Evolutionary conservation across 306 rosid genomes (phyloP).

Genomic region (Cercis canadensis): DNA sequence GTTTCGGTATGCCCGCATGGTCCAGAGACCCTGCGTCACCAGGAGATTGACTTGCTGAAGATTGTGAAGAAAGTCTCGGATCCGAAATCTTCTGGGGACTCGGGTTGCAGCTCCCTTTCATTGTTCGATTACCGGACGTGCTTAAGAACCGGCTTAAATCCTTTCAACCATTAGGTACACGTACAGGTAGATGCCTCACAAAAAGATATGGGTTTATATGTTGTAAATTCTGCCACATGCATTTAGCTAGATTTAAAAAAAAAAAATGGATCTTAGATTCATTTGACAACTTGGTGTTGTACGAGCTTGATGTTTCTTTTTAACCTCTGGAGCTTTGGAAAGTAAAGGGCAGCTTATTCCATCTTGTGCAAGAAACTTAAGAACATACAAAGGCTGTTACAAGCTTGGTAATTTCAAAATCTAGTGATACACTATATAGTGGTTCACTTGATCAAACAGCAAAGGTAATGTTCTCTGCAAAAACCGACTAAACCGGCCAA

Average conservation of each 20-base stretch:
- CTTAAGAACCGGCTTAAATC: slow-evolving; percentile 65
- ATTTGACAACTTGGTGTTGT: neutral
- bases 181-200: no score
- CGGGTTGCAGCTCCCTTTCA: slow-evolving; percentile 66
- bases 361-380: slow-evolving; percentile 67
- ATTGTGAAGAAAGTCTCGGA: slow-evolving; percentile 72
- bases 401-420: slow-evolving; percentile 61
- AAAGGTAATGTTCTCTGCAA: slow-evolving; percentile 57
- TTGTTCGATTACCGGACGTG: slow-evolving; percentile 64
- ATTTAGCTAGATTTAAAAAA: no score
- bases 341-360: slow-evolving; percentile 66
- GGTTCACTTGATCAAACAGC: slow-evolving; percentile 84
- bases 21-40: slow-evolving; percentile 56
- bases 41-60: slow-evolving; percentile 70
- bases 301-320: slow-evolving; percentile 37
- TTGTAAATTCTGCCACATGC: no score
- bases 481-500: no score
- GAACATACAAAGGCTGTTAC: slow-evolving; percentile 82
- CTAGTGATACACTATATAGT: slow-evolving; percentile 70
- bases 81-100: slow-evolving; percentile 59
- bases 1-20: slow-evolving; percentile 63
- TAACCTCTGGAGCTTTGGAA: slow-evolving; percentile 73
- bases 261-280: slow-evolving; percentile 15
- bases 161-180: no score
- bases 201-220: no score